Conservation (phyloP, 805 yeast genomes). For the Candida boidinii region DNA sequence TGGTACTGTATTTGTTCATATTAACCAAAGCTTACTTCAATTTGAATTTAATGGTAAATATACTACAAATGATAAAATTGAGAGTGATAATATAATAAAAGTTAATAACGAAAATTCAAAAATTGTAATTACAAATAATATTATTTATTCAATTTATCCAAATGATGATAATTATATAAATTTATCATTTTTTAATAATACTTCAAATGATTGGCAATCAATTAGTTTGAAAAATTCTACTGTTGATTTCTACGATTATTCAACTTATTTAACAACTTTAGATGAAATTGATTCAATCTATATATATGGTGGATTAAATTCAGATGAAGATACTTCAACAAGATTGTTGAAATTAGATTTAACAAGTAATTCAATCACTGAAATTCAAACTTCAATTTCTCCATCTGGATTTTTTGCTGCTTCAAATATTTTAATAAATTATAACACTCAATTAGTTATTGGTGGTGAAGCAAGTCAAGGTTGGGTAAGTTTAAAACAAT, state of each 20-base stretch:
- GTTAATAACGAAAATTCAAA: constrained; percentile 16
- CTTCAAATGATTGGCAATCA: constrained; percentile 15
- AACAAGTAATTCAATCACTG: constrained; percentile 21
- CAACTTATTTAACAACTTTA: constrained; percentile 34
- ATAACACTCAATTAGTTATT: constrained; percentile 41
- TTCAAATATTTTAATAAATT: constrained; percentile 31
- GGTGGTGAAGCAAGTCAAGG: constrained; percentile 61
- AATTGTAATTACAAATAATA: constrained; percentile 9
- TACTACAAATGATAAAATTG: constrained; percentile 11
- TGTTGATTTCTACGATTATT: constrained; percentile 16
- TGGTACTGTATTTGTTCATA: constrained; percentile 20
- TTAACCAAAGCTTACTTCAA: constrained; percentile 13
- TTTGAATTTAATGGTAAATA: constrained; percentile 19
- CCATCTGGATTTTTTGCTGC: constrained; percentile 53
- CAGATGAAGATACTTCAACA: constrained; percentile 22
- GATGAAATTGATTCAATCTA: constrained; percentile 33
- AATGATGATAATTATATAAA: constrained; percentile 1
- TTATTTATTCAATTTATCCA: constrained; percentile 18
- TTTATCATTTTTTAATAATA: constrained; percentile 9
- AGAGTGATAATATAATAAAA: constrained; percentile 5
- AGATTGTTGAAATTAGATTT: constrained; percentile 39
- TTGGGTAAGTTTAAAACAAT: constrained; percentile 66
- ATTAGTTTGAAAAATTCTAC: constrained; percentile 8
- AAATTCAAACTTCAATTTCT: constrained; percentile 38
- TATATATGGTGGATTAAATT: constrained; percentile 34